Percentiles rank a stretch among this genome's conserved stretches.
Evolutionary conservation across 2,329 filamentous ascomycete species (phyloP).

Genomic region (Colletotrichum endophyticum): DNA sequence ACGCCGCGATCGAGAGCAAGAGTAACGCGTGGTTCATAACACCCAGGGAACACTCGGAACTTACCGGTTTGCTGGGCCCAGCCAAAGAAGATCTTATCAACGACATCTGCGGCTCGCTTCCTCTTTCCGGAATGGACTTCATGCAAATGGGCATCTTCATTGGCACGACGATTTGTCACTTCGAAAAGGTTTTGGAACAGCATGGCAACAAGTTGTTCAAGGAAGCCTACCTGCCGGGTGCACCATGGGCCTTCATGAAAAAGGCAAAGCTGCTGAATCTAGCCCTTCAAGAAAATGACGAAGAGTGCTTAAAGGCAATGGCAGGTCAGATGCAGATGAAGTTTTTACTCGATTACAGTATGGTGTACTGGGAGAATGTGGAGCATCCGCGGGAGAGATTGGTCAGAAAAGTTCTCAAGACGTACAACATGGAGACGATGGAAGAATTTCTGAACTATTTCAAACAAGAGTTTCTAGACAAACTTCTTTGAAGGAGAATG

Average conservation of each 20-base stretch:
- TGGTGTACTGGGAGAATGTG: not conserved
- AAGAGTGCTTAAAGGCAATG: not conserved
- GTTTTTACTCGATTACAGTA: not conserved
- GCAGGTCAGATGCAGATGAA: not conserved
- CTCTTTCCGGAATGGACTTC: not conserved
- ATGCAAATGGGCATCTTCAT: not conserved
- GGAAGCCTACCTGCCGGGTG: not conserved
- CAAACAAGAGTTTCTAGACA: not conserved
- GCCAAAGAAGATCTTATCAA: not conserved
- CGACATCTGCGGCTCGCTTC: not conserved
- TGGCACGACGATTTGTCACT: not conserved
- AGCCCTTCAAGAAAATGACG: not conserved
- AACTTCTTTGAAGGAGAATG: not conserved
- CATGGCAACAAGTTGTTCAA: not conserved
- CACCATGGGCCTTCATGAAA: not conserved
- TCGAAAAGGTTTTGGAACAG: not conserved
- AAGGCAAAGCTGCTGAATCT: not conserved
- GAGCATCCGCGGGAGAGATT: not conserved
- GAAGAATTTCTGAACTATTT: not conserved
- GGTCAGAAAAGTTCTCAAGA: not conserved
- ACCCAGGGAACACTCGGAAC: not conserved
- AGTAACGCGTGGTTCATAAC: not conserved
- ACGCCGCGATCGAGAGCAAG: not conserved
- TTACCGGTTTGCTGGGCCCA: not conserved
- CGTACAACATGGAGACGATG: not conserved